Base-by-base conservation (phyloP, 352 stramenopile species). In the Pythium myriotylum region DNA sequence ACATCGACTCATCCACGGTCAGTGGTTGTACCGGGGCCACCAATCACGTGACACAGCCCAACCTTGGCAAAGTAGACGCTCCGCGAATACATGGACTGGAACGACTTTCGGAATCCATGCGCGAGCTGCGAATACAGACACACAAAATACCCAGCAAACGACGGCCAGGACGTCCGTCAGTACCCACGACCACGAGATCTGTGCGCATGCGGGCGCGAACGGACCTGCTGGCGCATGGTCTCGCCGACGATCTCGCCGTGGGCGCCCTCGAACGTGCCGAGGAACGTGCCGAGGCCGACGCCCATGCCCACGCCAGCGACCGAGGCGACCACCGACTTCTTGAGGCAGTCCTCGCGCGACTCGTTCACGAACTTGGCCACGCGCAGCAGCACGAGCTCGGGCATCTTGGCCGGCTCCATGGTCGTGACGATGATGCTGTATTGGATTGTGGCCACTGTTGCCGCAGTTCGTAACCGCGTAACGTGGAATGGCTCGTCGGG, bases 1-100 rank as follows among this genome's bases (percentile, higher is more conserved):
- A 55, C 23, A n/a, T n/a, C n/a, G n/a, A n/a, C n/a, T n/a, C n/a
- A n/a, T n/a, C n/a, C n/a, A n/a, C n/a, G n/a, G n/a, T n/a, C n/a
- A n/a, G n/a, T n/a, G n/a, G n/a, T n/a, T n/a, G n/a, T n/a, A n/a
- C n/a, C n/a, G n/a, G n/a, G n/a, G n/a, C n/a, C n/a, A n/a, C n/a
- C n/a, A n/a, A n/a, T n/a, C 20, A 26, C 27, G 19, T 73, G 77
- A n/a, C n/a, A n/a, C n/a, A n/a, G n/a, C n/a, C n/a, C n/a, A n/a
- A n/a, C 86, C 77, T 90, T 92, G 66, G 85, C 85, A 51, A 93
- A 95, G 81, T 95, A 94, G 47, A 93, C 59, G 65, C 87, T 95
- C 61, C 87, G 85, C 48, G 78, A 67, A 65, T 89, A 94, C 24
- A 84, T 76, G 20, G 87, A 77, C 45, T 80, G 72, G 52, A 93